These are phyloP conservation scores for Dioscorea alata DNA, from an alignment of 106 monocot genomes.

Conservation along the genomic window DNA sequence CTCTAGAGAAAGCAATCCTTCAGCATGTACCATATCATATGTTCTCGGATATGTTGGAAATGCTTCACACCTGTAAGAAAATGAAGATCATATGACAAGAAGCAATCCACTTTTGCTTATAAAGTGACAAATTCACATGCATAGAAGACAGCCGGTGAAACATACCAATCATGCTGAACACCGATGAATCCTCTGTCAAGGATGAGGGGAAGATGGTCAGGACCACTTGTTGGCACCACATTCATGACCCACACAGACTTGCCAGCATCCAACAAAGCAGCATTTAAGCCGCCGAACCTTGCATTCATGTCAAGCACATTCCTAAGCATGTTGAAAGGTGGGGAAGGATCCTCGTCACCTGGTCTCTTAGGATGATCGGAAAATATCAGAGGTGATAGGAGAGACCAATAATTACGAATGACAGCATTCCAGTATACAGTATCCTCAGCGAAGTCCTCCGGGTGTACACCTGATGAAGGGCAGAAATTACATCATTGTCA, in stretches of 20 bases:
- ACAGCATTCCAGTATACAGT: constrained; percentile 45
- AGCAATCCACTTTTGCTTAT: not conserved
- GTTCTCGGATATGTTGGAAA: constrained; percentile 98
- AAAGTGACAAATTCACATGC: not conserved
- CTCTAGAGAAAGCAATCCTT: constrained; percentile 66
- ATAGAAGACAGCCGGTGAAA: not conserved
- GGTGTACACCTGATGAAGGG: constrained; percentile 43
- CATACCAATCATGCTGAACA: constrained; percentile 13
- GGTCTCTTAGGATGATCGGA: constrained; percentile 99
- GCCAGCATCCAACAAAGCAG: constrained; percentile 73
- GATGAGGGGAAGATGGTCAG: constrained; percentile 40
- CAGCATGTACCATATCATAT: constrained; percentile 92
- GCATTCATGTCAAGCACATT: constrained; percentile 97
- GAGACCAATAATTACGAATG: constrained; percentile 82
- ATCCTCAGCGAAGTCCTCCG: constrained; percentile 63
- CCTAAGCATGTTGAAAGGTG: constrained; percentile 92
- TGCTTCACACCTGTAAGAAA: constrained; percentile 78
- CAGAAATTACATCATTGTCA: not conserved
- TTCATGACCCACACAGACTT: constrained; percentile 99
- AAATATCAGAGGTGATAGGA: constrained; percentile 88
- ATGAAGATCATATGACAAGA: not conserved
- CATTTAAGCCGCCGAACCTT: constrained; percentile 79
- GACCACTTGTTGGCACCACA: constrained; percentile 62
- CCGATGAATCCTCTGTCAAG: constrained; percentile 32
- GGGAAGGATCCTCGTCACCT: constrained; percentile 89